These are phyloP conservation scores for Hydrangea macrophylla DNA, from an alignment of 148 eudicot genomes.

Conservation along the genomic window DNA sequence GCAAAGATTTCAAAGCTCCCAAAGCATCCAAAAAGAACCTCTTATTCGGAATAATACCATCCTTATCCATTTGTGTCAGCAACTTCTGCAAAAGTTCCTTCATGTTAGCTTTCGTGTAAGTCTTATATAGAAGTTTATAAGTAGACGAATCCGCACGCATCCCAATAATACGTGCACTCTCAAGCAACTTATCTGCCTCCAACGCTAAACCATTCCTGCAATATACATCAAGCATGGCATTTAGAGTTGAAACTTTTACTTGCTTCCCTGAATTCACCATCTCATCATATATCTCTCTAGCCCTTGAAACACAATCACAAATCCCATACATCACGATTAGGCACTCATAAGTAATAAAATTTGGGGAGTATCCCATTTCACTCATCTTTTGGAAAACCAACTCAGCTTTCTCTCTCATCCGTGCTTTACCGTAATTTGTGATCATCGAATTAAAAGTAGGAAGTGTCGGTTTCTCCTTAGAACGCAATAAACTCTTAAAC, in stretches of 20 bases:
- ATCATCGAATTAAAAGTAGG: conserved; percentile 96
- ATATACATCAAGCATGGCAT: conserved; percentile 88
- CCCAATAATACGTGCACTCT: conserved; percentile 38
- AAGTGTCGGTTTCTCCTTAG: conserved; percentile 80
- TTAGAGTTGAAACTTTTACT: conserved; percentile 71
- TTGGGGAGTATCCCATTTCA: conserved; percentile 68
- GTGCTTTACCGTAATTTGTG: conserved; percentile 86
- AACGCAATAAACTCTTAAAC: conserved; percentile 68
- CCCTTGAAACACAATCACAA: conserved; percentile 70
- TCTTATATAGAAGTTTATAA: conserved; percentile 86
- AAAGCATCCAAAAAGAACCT: conserved; percentile 73
- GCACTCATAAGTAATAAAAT: conserved; percentile 75
- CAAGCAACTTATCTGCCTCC: conserved; percentile 73
- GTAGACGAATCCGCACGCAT: conserved; percentile 58
- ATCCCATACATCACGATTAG: conserved; percentile 79
- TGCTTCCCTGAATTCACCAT: conserved; percentile 52
- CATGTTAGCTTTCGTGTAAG: conserved; percentile 80
- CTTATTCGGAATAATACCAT: conserved; percentile 74
- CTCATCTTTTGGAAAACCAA: conserved; percentile 49
- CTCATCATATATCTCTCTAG: conserved; percentile 67
- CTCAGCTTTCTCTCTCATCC: conserved; percentile 89
- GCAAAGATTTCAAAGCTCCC: conserved; percentile 65
- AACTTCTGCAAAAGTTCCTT: conserved; percentile 65
- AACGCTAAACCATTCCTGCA: conserved; percentile 70
- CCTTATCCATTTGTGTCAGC: conserved; percentile 62